These are phyloP conservation scores for Camelina neglecta DNA, from an alignment of 345 rosid species.

Conservation along the genomic window DNA sequence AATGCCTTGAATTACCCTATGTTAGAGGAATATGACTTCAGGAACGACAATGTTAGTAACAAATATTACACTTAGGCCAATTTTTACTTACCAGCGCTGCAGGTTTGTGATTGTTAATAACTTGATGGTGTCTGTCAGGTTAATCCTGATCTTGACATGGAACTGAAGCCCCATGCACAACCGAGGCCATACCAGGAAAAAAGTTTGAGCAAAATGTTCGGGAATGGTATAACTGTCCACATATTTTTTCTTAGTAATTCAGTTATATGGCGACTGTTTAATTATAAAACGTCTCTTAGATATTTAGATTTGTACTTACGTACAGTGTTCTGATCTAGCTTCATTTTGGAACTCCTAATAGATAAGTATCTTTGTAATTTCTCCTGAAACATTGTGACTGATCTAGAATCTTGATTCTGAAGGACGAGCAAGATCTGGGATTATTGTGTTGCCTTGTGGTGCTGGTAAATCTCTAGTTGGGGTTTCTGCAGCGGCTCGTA, in stretches of 20 bases:
- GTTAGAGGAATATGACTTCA: constrained; percentile 97
- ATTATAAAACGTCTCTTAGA: not conserved
- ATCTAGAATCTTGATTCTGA: constrained; percentile 38
- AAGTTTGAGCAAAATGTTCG: constrained; percentile 99
- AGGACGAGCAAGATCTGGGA: constrained; percentile 99
- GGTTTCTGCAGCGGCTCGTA: constrained; percentile 90
- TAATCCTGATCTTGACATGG: constrained; percentile 91
- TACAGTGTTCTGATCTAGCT: not conserved
- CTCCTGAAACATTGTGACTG: not conserved
- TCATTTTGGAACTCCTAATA: not conserved
- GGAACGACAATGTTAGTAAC: constrained; percentile 81
- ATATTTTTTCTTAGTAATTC: not conserved
- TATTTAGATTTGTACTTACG: not conserved
- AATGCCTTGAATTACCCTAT: constrained; percentile 96
- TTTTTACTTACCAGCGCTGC: constrained; percentile 7
- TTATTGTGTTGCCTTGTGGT: constrained; percentile 97
- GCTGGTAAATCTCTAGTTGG: constrained; percentile 99
- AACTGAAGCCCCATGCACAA: constrained; percentile 92
- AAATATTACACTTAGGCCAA: not conserved
- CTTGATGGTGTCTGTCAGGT: constrained; percentile 53
- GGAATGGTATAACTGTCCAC: constrained; percentile 58
- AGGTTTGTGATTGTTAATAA: constrained; percentile 27
- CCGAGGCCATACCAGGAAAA: constrained; percentile 98
- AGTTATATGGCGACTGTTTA: not conserved
- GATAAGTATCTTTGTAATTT: constrained; percentile 20